These are phyloP conservation scores for Nyssa sinensis DNA, from an alignment of 148 eudicot genomes.

Conservation along the genomic window DNA sequence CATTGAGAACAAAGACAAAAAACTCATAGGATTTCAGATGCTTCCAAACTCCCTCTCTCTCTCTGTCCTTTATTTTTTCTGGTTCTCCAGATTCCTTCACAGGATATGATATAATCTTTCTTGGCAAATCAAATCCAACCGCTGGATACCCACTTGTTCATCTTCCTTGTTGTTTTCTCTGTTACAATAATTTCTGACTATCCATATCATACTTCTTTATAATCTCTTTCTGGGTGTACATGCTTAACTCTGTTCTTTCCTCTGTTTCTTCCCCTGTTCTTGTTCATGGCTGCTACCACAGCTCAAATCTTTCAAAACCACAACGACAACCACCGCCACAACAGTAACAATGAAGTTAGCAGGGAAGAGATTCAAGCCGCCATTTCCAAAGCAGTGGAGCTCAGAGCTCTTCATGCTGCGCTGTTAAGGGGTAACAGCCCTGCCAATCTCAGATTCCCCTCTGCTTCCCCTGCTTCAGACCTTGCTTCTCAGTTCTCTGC, in stretches of 20 bases:
- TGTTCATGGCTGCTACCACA: conserved; percentile 37
- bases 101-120: conserved; percentile 15
- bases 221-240: neutral
- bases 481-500: conserved; percentile 56
- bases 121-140: conserved; percentile 32
- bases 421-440: conserved; percentile 56
- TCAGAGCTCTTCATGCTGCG: conserved; percentile 86
- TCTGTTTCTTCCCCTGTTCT: neutral
- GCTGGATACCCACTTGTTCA: conserved; percentile 18
- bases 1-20: conserved; percentile 35
- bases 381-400: conserved; percentile 83
- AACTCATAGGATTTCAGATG: conserved; percentile 1
- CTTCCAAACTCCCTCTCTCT: neutral
- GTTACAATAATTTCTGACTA: neutral
- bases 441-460: conserved; percentile 37
- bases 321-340: too few species aligned
- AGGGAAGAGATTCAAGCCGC: conserved; percentile 65
- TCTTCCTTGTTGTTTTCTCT: conserved; percentile 19
- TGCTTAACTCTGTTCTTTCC: neutral
- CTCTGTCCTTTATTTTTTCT: neutral
- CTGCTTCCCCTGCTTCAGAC: conserved; percentile 36
- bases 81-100: conserved; percentile 25
- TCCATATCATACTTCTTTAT: neutral
- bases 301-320: conserved; percentile 14
- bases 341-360: conserved; percentile 24